Conservation (phyloP, 202 grass and related monocot species). For the Carex arenaria region DNA sequence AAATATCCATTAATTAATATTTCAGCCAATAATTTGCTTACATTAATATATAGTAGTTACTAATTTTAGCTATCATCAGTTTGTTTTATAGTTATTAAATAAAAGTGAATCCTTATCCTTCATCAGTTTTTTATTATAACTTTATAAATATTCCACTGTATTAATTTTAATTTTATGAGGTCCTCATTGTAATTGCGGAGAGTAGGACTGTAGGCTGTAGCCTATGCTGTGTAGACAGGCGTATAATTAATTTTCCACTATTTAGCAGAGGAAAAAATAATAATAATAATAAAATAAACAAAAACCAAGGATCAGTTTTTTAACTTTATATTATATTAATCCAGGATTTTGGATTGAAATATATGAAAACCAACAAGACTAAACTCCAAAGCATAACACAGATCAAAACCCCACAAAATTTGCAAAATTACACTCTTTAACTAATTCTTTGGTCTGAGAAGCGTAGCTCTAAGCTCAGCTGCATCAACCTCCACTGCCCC, state of each 20-base stretch:
- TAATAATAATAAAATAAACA: too few species aligned
- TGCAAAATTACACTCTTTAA: not conserved
- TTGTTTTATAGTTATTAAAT: not conserved
- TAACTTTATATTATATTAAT: not conserved
- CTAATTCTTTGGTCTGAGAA: constrained; percentile 31
- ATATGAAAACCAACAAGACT: not conserved
- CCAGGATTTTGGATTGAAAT: not conserved
- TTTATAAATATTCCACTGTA: not conserved
- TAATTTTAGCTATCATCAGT: not conserved
- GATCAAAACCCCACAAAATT: not conserved
- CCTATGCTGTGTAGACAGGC: too few species aligned
- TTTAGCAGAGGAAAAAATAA: too few species aligned
- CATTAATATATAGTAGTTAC: not conserved
- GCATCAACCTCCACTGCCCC: constrained; percentile 38
- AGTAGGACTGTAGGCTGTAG: too few species aligned
- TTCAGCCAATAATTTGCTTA: not conserved
- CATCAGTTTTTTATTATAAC: too few species aligned
- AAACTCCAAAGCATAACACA: not conserved
- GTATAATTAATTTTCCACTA: too few species aligned
- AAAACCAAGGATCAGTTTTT: too few species aligned
- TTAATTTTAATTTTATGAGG: not conserved
- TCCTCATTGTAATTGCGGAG: too few species aligned
- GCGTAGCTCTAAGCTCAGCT: constrained; percentile 44
- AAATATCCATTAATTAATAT: not conserved
- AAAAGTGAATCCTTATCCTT: not conserved